Evolutionary conservation across 306 rosid species (phyloP).

Genomic region (Cyamopsis tetragonoloba): DNA sequence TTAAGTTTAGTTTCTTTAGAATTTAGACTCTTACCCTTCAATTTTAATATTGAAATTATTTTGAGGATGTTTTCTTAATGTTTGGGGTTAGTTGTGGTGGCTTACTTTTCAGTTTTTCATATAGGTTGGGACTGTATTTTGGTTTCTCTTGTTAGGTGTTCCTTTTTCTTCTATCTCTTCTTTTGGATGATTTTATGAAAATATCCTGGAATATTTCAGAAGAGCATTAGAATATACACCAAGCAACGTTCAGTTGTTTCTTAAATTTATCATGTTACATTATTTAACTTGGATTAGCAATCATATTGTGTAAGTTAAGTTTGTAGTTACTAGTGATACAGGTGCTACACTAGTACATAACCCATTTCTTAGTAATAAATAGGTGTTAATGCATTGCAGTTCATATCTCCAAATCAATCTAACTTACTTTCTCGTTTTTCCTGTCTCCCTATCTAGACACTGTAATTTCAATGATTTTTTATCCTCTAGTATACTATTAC

Average conservation of each 20-base stretch:
- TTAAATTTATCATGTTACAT: neutral
- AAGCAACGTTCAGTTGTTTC: neutral
- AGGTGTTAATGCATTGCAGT: neutral
- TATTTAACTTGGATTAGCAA: neutral
- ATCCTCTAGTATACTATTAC: neutral
- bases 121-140: neutral
- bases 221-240: neutral
- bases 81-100: neutral
- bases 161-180: neutral
- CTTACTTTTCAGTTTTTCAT: neutral
- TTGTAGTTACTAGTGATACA: neutral
- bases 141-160: neutral
- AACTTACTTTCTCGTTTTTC: neutral
- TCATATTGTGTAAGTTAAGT: neutral
- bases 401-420: conserved; percentile 1
- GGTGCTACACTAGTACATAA: neutral
- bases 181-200: neutral
- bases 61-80: neutral
- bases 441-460: neutral
- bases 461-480: neutral
- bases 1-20: neutral
- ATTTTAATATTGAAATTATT: neutral
- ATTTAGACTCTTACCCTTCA: neutral
- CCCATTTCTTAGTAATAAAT: neutral
- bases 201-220: neutral